A percentile compares a stretch with the other conserved stretches of the same genome.
Evolutionary conservation across 2,329 filamentous ascomycete species (phyloP).

Genomic region (Aspergillus fumigatiaffinis): DNA sequence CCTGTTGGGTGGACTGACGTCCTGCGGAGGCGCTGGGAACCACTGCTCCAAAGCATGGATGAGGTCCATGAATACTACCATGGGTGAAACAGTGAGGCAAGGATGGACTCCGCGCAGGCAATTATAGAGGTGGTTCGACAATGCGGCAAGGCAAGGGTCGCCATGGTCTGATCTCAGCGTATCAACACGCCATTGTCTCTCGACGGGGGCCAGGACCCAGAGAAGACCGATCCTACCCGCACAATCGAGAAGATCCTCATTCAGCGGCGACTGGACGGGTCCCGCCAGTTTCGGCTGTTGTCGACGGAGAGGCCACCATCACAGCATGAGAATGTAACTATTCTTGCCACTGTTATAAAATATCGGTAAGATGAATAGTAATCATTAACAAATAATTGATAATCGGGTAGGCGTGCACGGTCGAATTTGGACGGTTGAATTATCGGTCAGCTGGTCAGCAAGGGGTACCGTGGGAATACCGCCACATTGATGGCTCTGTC

Average conservation of each 20-base stretch:
- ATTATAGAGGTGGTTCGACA: conserved; percentile 55
- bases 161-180: conserved; percentile 53
- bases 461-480: conserved; percentile 34
- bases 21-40: conserved; percentile 67
- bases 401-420: conserved; percentile 54
- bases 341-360: not conserved
- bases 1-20: conserved; percentile 62
- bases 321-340: conserved; percentile 43
- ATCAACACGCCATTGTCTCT: conserved; percentile 60
- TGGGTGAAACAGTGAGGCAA: not conserved
- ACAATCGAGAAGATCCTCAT: conserved; percentile 18
- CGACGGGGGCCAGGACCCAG: conserved; percentile 37
- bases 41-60: conserved; percentile 68
- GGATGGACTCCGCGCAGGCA: conserved; percentile 27
- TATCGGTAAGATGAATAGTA: not conserved
- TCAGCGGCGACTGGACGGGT: conserved; percentile 38
- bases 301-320: conserved; percentile 50
- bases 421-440: conserved; percentile 54
- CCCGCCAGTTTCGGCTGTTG: conserved; percentile 41
- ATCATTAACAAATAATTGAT: not conserved
- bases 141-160: conserved; percentile 45
- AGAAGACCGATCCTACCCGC: conserved; percentile 19
- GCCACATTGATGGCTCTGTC: not conserved
- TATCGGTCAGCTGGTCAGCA: conserved; percentile 49
- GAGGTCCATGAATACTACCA: not conserved